Evolutionary conservation across 306 rosid genomes (phyloP), one percentile per base, ranked within the genome.

Genomic region (Fragaria ananassa): DNA sequence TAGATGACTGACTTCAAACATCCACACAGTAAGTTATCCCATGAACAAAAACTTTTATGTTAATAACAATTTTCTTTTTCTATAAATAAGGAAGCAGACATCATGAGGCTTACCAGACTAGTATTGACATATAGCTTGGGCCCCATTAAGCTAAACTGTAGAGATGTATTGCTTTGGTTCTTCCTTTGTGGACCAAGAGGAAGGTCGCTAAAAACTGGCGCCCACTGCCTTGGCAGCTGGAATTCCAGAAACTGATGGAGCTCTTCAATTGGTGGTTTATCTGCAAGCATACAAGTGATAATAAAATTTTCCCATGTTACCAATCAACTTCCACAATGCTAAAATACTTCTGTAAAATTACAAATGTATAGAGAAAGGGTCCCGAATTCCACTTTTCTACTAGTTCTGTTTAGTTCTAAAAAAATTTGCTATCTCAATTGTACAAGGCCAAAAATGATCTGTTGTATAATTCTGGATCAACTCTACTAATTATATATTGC

Each of bases 201-300:
- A 81, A 94, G 98, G 37, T 94, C 98, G 53, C 95, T 92, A 85
- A 92, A 94, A 74, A 94, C 90, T 75, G 98, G 98, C 47, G 98
- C 98, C 98, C 98, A 94, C 81, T 92, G 98, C 86, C 97, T 86
- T 37, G 98, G 97, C 54, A 94, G 89, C 88, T 94, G 98, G 84
- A 94, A 94, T 85, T 92, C 98, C 91, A 94, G 82, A 90, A 94
- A 94, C 83, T 92, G 98, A 86, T 94, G 95, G 73, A 94, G 97
- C 88, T 94, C 97, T 85, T 85, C 92, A 83, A 88, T 81, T 23
- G 97, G 97, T 29, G 98, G 98, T 83, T 94, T 94, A 82, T 94
- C 98, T 94, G 90, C 85, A 80, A 68, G 68, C 73, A 81, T 67
- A 76, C 74, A 66, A 51, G 64, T 21, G 51, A 72, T 78, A 69